Evolutionary conservation across 148 eudicot species (phyloP).

Genomic region (Vaccinium vitisidaea): DNA sequence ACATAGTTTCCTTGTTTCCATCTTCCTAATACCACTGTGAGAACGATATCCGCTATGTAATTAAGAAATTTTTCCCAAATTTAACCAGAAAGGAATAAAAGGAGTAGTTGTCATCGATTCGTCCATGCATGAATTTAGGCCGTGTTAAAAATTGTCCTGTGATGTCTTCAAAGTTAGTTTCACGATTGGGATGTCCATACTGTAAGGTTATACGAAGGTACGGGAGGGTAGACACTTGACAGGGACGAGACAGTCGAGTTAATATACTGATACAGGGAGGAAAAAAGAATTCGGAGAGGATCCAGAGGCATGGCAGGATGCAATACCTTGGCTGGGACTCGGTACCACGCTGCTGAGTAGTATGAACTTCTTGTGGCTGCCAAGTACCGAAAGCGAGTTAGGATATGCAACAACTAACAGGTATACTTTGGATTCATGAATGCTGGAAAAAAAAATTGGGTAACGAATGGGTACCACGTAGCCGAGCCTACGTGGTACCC

Average conservation of each 20-base stretch:
- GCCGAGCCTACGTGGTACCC: too few species aligned
- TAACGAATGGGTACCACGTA: too few species aligned
- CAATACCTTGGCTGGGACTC: not conserved
- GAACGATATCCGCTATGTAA: not conserved
- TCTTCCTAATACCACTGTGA: slow-evolving; percentile 11
- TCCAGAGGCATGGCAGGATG: slow-evolving; percentile 4
- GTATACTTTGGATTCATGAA: not conserved
- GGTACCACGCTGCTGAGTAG: not conserved
- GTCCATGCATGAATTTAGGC: not conserved
- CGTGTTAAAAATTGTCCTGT: not conserved
- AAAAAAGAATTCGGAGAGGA: not conserved
- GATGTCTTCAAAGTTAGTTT: not conserved
- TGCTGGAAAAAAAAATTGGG: not conserved
- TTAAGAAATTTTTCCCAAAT: not conserved
- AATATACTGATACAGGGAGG: not conserved
- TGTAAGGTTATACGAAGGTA: not conserved
- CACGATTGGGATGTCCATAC: not conserved
- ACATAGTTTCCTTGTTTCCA: slow-evolving; percentile 20
- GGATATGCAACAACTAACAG: too few species aligned
- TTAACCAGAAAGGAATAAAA: not conserved
- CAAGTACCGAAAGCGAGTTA: not conserved
- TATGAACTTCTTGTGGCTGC: slow-evolving; percentile 6
- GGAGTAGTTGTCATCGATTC: not conserved
- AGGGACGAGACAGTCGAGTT: not conserved
- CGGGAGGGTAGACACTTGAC: not conserved